phyloP scores from a whole-genome alignment of 331 rosid genomes.

The Arachis monticola region DNA sequence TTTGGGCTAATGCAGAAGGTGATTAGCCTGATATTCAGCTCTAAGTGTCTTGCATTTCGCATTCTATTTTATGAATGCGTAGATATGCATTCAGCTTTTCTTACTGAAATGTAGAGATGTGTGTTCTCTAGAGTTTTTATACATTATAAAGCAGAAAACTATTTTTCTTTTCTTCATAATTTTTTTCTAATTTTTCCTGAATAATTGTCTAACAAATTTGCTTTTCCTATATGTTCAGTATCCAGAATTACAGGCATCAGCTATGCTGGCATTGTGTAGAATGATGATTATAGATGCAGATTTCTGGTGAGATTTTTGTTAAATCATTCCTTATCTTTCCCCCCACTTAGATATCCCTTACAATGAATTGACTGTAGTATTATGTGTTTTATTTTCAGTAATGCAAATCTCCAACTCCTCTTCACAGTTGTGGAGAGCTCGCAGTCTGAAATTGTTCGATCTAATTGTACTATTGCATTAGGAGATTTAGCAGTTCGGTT shows the following conservation, averaged over 20 bases:
- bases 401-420: constrained; percentile 91
- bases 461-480: constrained; percentile 91
- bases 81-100: background rate
- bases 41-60: constrained; percentile 16
- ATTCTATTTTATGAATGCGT: constrained; percentile 22
- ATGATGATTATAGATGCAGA: constrained; percentile 92
- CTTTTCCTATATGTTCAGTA: constrained; percentile 58
- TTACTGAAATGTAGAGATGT: constrained; percentile 10
- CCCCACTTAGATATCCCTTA: constrained; percentile 8
- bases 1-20: constrained; percentile 91
- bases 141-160: background rate
- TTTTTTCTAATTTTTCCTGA: background rate
- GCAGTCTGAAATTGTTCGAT: constrained; percentile 85
- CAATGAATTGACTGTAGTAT: constrained; percentile 21
- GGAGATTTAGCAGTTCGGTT: constrained; percentile 97
- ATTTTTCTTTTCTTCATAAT: background rate
- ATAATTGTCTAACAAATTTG: constrained; percentile 20
- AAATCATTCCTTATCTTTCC: constrained; percentile 24
- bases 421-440: constrained; percentile 90
- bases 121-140: constrained; percentile 3
- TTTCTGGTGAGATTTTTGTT: constrained; percentile 73
- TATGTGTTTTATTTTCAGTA: constrained; percentile 57
- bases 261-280: constrained; percentile 95
- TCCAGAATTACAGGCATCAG: constrained; percentile 95
- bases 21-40: constrained; percentile 33